Evolutionary conservation across 2,329 filamentous ascomycete species (phyloP), one percentile per base, ranked within the genome.

Genomic region (Claviceps fusiformis): DNA sequence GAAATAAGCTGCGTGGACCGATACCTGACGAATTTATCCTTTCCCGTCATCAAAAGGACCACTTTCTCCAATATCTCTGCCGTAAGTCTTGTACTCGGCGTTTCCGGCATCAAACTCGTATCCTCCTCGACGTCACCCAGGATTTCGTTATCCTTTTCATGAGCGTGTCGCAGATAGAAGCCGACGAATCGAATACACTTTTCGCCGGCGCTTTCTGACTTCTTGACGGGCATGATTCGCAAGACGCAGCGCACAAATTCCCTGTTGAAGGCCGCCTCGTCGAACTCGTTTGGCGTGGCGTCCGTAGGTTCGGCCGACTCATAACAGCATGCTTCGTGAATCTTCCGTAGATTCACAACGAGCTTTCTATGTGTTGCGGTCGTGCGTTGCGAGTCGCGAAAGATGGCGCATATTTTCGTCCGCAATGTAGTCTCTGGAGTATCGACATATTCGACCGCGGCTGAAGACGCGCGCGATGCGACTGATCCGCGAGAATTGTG

Each of bases 21-120:
- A 70, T 89, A 98, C 56, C 93, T 82, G 50, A 97, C 86, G 57
- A 86, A 86, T 70, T 96, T 97, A 71, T 98, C 93, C 71, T 95
- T 97, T 47, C 87, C 82, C 10, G 79, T 79, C 57, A 95, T 75
- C n/a, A 95, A 73, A 5, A 87, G 86, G 3, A 95, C 74, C 24
- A 93, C 71, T 7, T 83, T 78, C 54, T 82, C 81, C 64, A 97
- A 80, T 41, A 97, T 77, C 35, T 83, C 78, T 2, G 83, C 82
- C 0, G 83, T 88, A 29, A 97, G 79, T 52, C 91, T 83, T 29
- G 85, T 87, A 60, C 82, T 93, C 0, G 92, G 90, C 0, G 90
- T 95, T 64, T 95, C 89, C 3, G 83, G 82, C 68, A 91, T 79
- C 54, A 81, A 79, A 56, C 83, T 84, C 37, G 81, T 82, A 64